phyloP scores from a whole-genome alignment of 2,329 filamentous ascomycete genomes.

The Paracoccidioides lutzii region DNA sequence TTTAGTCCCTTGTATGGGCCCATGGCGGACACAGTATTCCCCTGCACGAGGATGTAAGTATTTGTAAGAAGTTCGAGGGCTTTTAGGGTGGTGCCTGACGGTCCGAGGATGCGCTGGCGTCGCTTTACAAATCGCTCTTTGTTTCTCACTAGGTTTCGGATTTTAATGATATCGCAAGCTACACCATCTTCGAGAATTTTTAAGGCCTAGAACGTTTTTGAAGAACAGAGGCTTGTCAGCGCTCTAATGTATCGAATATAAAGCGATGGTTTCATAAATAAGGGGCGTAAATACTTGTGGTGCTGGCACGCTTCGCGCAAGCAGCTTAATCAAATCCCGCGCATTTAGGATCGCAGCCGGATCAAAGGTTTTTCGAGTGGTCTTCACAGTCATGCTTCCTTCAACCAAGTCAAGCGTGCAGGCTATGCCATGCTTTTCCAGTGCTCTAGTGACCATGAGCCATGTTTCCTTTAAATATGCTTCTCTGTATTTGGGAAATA shows the following conservation, averaged over 20 bases:
- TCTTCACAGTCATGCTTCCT: constrained; percentile 93
- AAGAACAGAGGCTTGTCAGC: background rate
- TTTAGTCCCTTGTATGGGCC: constrained; percentile 87
- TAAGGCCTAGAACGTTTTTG: constrained; percentile 42
- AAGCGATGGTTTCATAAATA: background rate
- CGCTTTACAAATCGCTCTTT: constrained; percentile 95
- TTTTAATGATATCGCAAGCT: constrained; percentile 93
- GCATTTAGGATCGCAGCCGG: constrained; percentile 88
- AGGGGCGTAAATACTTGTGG: constrained; percentile 44
- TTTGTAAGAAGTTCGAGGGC: constrained; percentile 82
- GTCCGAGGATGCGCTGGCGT: constrained; percentile 81
- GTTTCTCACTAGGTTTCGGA: constrained; percentile 75
- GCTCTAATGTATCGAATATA: constrained; percentile 4
- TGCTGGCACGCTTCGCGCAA: constrained; percentile 81
- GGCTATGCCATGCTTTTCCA: constrained; percentile 78
- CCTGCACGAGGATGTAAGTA: constrained; percentile 90
- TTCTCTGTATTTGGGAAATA: constrained; percentile 96
- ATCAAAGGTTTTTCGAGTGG: constrained; percentile 81
- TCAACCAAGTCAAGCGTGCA: constrained; percentile 91
- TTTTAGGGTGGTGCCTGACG: constrained; percentile 83
- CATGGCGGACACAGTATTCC: constrained; percentile 88
- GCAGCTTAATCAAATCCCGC: constrained; percentile 82
- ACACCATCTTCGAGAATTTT: constrained; percentile 89
- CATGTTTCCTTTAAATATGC: constrained; percentile 84
- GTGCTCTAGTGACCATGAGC: constrained; percentile 75